phyloP scores from a whole-genome alignment of 768 basidiomycete species.

The Lentinula aciculospora region DNA sequence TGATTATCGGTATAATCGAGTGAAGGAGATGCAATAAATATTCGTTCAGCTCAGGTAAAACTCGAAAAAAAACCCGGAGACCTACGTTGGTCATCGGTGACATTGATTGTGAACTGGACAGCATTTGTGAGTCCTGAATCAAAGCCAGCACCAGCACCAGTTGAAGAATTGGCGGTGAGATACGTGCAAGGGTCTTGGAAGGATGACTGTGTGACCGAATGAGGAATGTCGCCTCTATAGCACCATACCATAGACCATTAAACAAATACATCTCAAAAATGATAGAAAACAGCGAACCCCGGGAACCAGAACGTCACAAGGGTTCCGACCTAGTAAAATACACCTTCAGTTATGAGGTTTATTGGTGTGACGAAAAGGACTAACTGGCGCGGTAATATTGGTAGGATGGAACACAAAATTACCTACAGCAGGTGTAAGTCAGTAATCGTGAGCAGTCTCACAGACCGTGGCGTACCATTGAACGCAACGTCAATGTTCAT shows the following conservation, averaged over 20 bases:
- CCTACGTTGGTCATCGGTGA: constrained; percentile 45
- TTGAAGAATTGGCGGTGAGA: constrained; percentile 28
- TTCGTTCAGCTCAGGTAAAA: background rate
- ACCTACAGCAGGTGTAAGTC: background rate
- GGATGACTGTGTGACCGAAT: constrained; percentile 54
- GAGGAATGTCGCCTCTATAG: constrained; percentile 32
- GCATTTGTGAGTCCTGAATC: constrained; percentile 43
- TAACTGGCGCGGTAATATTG: constrained; percentile 41
- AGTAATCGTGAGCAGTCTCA: background rate
- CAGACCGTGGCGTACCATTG: constrained; percentile 11
- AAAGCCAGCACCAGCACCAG: constrained; percentile 37
- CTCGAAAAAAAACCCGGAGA: background rate
- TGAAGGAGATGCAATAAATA: background rate
- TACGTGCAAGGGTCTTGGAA: constrained; percentile 48
- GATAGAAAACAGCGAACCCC: constrained; percentile 21
- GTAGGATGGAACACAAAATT: constrained; percentile 36
- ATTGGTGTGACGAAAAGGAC: constrained; percentile 7
- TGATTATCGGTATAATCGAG: background rate
- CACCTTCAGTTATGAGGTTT: background rate
- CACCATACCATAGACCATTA: no score
- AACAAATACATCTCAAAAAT: background rate
- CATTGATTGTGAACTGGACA: constrained; percentile 38
- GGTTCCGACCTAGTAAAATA: constrained; percentile 16
- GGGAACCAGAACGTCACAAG: constrained; percentile 51
- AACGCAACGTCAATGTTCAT: constrained; percentile 41